Evolutionary conservation across 768 basidiomycete genomes (phyloP).

Genomic region (Leccinum fibrillosum): DNA sequence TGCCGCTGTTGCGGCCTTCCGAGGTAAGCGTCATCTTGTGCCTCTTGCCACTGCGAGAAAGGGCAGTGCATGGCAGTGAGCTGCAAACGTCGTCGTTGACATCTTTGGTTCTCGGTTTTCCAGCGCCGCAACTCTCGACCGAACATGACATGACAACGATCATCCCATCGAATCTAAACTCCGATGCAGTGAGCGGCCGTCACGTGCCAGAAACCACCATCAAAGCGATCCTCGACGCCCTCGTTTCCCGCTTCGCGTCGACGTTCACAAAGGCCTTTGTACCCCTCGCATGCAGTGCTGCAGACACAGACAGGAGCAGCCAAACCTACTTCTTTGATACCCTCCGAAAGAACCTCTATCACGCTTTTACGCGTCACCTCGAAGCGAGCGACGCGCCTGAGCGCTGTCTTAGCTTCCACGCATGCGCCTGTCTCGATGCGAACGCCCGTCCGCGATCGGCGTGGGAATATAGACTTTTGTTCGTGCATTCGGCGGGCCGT

Average conservation of each 20-base stretch:
- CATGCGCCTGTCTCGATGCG: neutral
- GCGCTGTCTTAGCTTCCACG: neutral
- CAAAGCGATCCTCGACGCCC: neutral
- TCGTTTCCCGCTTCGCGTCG: slow-evolving; percentile 1
- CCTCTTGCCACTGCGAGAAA: neutral
- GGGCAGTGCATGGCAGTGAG: neutral
- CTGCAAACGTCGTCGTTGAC: neutral
- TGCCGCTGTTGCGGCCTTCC: neutral
- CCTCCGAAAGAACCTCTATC: slow-evolving; percentile 1
- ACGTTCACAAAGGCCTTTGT: neutral
- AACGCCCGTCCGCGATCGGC: neutral
- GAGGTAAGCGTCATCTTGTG: neutral
- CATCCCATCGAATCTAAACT: neutral
- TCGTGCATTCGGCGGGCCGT: neutral
- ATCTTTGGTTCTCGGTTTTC: neutral
- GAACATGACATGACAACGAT: neutral
- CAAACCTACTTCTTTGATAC: slow-evolving; percentile 3
- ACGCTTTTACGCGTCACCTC: slow-evolving; percentile 3
- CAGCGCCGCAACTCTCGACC: neutral
- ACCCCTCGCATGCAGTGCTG: too few species aligned
- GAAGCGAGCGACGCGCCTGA: neutral
- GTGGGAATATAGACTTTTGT: slow-evolving; percentile 7
- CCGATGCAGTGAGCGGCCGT: neutral
- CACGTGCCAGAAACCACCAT: neutral
- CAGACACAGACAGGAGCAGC: neutral